Evolutionary conservation across 169 alveolate species (phyloP), one percentile per base, ranked within the genome.

Genomic region (Plasmodium coatneyi): DNA sequence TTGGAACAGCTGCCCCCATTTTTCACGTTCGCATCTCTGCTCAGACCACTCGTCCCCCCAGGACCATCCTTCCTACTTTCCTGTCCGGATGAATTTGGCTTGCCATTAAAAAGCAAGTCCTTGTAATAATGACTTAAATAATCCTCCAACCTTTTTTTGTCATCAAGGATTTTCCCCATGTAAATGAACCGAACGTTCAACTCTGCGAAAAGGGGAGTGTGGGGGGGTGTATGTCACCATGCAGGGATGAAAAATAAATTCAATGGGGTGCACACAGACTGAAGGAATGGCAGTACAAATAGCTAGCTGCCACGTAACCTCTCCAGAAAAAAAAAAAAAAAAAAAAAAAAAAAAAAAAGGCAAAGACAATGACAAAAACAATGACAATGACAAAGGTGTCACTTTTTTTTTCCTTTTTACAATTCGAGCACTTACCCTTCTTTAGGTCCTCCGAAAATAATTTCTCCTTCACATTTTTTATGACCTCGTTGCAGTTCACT

Each of bases 181-280:
- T 96, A 93, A 7, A 96, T 96, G 22, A 96, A 39, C 10, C 97
- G 92, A 22, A 96, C 95, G 39, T 94, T 96, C 78, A 84, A 71
- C 5, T 54, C 97, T 96, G 46, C 3, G 43, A 25, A 83, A 83
- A 32, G 14, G 72, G 14, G 39, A 12, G 72, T 3, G 46, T 5
- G 30, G 30, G 22, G 39, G 39, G 3, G 39, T 1, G 3, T 32
- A 32, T 32, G 5, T 32, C 39, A 32, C 39, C 39, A 32, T 3
- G 39, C 3, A 32, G 39, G 39, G 39, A 32, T 43, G 36, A 41
- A 28, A 80, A 7, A n/a, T 0, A 28, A 76, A 76, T 46, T 6
- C 7, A 46, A 46, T 5, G 14, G 52, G 52, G 3, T 9, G 56
- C 16, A 46, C 56, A 9, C 56, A 46, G 5, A 6, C 10, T 46